Conservation (phyloP, 768 basidiomycete species). For the Pholiota microspora region DNA sequence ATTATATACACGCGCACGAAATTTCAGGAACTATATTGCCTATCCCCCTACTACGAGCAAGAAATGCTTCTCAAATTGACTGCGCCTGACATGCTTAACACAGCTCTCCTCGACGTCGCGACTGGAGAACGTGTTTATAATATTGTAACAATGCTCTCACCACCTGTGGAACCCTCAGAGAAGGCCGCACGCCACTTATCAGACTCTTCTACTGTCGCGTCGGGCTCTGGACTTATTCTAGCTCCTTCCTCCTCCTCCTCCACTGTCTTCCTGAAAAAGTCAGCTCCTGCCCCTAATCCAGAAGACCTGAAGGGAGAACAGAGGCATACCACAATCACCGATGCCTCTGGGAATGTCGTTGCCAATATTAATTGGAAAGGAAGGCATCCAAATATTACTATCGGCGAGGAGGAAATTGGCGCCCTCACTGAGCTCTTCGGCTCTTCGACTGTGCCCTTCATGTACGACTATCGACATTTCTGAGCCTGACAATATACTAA, state of each 20-base stretch:
- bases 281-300: slow-evolving; percentile 7
- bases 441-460: slow-evolving; percentile 49
- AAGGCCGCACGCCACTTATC: slow-evolving; percentile 21
- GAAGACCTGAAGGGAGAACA: slow-evolving; percentile 19
- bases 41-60: neutral
- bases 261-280: slow-evolving; percentile 17
- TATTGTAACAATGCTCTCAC: slow-evolving; percentile 43
- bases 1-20: slow-evolving; percentile 6
- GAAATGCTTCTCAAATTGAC: slow-evolving; percentile 60
- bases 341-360: slow-evolving; percentile 37
- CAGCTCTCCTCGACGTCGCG: slow-evolving; percentile 49
- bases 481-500: neutral
- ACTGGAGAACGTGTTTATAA: slow-evolving; percentile 47
- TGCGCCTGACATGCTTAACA: slow-evolving; percentile 56
- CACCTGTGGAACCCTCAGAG: slow-evolving; percentile 20
- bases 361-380: slow-evolving; percentile 55
- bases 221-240: too few relatives aligned
- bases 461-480: slow-evolving; percentile 33
- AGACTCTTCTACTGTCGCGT: slow-evolving; percentile 13
- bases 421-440: slow-evolving; percentile 57
- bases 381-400: slow-evolving; percentile 47
- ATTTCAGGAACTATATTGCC: neutral
- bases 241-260: neutral
- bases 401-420: slow-evolving; percentile 50
- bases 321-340: slow-evolving; percentile 43